Evolutionary conservation across 75 land plant species (phyloP).

Genomic region (Isoetes taiwanensis): DNA sequence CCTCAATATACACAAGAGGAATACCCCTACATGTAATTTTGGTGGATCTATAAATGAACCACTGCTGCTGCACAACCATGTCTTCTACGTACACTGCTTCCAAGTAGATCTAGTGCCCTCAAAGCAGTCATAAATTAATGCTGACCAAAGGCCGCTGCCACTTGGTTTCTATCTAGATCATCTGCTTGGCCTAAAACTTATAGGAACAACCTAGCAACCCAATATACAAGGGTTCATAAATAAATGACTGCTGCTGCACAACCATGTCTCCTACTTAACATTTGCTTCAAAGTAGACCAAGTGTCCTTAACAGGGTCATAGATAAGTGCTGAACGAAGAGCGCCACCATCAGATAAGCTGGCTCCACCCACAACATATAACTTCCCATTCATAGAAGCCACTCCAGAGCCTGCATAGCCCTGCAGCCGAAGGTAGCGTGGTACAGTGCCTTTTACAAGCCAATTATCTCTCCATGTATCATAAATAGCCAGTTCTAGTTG

Average conservation of each 20-base stretch:
- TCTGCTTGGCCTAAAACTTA: no score
- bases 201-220: no score
- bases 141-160: no score
- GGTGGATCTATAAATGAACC: no score
- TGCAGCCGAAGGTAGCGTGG: background rate
- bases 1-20: no score
- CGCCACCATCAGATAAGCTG: constrained; percentile 13
- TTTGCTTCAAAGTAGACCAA: background rate
- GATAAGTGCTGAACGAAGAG: constrained; percentile 5
- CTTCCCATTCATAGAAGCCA: background rate
- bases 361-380: constrained; percentile 10
- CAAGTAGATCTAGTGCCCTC: no score
- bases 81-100: no score
- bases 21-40: no score
- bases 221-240: constrained; percentile 4
- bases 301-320: background rate
- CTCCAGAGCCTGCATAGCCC: constrained; percentile 6
- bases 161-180: no score
- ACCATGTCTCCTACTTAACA: constrained; percentile 5
- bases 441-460: background rate
- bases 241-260: constrained; percentile 6
- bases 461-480: background rate
- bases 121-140: no score
- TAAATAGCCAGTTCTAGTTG: constrained; percentile 3
- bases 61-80: no score